Conservation (phyloP, 192 early-diverging fungal species). For the Haplosporangium gracile region DNA sequence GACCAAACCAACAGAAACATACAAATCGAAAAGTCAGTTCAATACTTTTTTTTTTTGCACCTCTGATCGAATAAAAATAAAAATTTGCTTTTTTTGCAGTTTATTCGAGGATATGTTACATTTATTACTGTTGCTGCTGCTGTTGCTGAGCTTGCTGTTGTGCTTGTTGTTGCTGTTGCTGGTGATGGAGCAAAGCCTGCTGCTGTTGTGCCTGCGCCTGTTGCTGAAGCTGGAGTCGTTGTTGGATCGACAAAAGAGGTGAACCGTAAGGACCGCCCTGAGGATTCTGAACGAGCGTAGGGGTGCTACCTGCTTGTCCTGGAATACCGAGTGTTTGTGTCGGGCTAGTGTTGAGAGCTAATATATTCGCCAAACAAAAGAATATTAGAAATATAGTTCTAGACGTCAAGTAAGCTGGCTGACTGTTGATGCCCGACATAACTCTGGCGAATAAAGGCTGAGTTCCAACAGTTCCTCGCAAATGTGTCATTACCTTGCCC, state of each 20-base stretch:
- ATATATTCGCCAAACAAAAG: neutral
- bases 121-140: constrained; percentile 31
- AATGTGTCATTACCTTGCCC: constrained; percentile 22
- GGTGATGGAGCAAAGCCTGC: constrained; percentile 20
- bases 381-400: no score
- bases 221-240: constrained; percentile 33
- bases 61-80: neutral
- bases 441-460: neutral
- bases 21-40: neutral
- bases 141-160: constrained; percentile 44
- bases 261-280: constrained; percentile 24
- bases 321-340: constrained; percentile 35
- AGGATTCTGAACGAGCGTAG: constrained; percentile 19
- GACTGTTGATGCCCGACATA: neutral
- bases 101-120: neutral
- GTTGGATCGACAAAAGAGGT: constrained; percentile 24
- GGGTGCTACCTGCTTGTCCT: constrained; percentile 16
- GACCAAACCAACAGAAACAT: no score
- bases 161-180: constrained; percentile 31
- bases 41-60: neutral
- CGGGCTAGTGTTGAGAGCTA: constrained; percentile 21
- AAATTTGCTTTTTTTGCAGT: neutral
- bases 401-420: neutral
- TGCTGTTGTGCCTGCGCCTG: constrained; percentile 22
- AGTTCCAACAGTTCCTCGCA: neutral